Base-by-base conservation (phyloP, 495 filamentous ascomycete genomes). In the Penicillium chermesinum region DNA sequence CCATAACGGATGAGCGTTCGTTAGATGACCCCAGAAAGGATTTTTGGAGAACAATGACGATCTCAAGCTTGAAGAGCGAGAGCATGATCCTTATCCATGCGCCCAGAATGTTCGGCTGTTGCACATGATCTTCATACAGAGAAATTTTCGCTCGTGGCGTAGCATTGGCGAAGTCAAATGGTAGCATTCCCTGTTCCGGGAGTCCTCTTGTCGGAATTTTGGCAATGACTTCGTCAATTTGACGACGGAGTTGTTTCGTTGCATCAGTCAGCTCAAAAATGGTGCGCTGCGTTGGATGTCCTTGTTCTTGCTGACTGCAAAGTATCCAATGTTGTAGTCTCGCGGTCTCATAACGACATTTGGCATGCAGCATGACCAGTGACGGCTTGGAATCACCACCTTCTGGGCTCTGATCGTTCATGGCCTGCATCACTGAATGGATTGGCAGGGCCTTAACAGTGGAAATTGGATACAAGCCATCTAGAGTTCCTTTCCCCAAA, bases 261-360 rank as follows among this genome's bases (percentile, higher is more conserved):
- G 20, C 32, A 0, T 20, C 30, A 5, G 38, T n/a, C 14, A 38
- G 12, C n/a, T 25, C 20, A 0, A 2, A 20, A 5, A 53, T 25
- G 7, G 14, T 3, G 3, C 35, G 8, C 7, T 25, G 15, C 1
- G 25, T n/a, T n/a, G 35, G 19, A 13, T 16, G 13, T n/a, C n/a
- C 14, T 47, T 13, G 12, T 37, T 16, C 22, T 18, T 39, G 44
- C 7, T 33, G 9, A 6, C 18, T 4, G n/a, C 1, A 14, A 7
- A 53, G 17, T 2, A 53, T 2, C 21, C 17, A 14, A 16, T 15
- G 32, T 7, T 45, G 51, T 5, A 53, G 14, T 9, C 41, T 38
- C 19, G 46, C 51, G 6, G 40, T 40, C 41, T 42, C 35, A 21
- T 44, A 53, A 14, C 41, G 40, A 9, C 51, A 44, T 19, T 44